These are phyloP conservation scores for Tripterygium wilfordii DNA, from an alignment of 177 flowering plant genomes.

Conservation along the genomic window DNA sequence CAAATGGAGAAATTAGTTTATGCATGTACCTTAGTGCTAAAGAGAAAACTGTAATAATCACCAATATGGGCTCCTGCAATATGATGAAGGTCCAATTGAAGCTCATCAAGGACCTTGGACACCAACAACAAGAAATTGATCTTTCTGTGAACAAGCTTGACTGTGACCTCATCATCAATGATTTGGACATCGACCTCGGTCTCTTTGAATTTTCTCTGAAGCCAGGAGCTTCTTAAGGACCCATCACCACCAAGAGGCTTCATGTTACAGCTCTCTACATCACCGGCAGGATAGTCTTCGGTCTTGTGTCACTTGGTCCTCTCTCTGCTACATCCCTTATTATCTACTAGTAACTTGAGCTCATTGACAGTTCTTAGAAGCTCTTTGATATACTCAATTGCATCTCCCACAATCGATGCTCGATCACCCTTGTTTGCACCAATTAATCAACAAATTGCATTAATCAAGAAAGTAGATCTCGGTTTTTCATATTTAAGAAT, in stretches of 20 bases:
- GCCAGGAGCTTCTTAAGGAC: constrained; percentile 75
- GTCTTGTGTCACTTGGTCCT: constrained; percentile 54
- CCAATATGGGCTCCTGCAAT: constrained; percentile 90
- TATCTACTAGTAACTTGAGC: constrained; percentile 71
- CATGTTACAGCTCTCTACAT: constrained; percentile 26
- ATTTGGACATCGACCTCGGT: constrained; percentile 90
- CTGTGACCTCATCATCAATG: constrained; percentile 82
- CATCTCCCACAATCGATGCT: constrained; percentile 84
- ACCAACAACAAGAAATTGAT: constrained; percentile 70
- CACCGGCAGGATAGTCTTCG: constrained; percentile 36
- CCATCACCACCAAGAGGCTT: constrained; percentile 24
- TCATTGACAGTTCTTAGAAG: constrained; percentile 66
- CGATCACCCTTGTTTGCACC: constrained; percentile 52
- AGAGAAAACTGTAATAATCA: constrained; percentile 72
- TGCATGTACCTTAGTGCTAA: constrained; percentile 98
- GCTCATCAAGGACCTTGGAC: constrained; percentile 83
- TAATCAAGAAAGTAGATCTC: too few species aligned
- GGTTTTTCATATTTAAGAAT: too few species aligned
- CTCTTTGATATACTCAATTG: constrained; percentile 81
- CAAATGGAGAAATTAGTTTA: too few species aligned
- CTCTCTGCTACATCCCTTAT: constrained; percentile 57
- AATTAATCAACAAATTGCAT: too few species aligned
- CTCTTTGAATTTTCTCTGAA: constrained; percentile 82
- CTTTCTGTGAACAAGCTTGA: constrained; percentile 78
- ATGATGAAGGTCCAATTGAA: constrained; percentile 85